Percentiles rank a stretch among this genome's conserved stretches.
phyloP scores from a whole-genome alignment of 495 filamentous ascomycete genomes.

The Penicillium pulvis region DNA sequence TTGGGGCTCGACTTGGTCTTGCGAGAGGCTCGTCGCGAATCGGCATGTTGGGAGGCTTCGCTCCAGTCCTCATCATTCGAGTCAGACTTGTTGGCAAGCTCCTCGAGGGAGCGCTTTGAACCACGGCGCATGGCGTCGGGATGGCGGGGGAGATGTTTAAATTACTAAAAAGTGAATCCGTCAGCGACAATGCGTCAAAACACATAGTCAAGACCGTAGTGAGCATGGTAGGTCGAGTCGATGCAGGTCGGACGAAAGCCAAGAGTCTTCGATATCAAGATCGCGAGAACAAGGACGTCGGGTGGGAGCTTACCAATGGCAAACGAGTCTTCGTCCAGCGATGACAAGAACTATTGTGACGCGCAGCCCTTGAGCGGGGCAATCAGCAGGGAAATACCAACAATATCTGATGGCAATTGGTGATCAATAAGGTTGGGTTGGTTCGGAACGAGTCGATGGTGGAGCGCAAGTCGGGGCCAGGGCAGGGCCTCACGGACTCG shows the following conservation, averaged over 20 bases:
- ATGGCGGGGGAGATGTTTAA: not conserved
- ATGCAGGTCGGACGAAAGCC: not conserved
- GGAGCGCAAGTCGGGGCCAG: constrained; percentile 25
- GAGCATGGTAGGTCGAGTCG: not conserved
- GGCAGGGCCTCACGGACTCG: constrained; percentile 25
- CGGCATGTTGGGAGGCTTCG: constrained; percentile 31
- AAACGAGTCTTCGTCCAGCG: constrained; percentile 18
- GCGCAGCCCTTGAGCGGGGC: not conserved
- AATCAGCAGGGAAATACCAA: not conserved
- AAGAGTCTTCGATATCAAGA: constrained; percentile 1
- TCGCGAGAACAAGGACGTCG: constrained; percentile 6
- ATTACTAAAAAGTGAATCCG: not conserved
- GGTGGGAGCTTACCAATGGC: constrained; percentile 18
- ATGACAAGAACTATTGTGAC: constrained; percentile 8
- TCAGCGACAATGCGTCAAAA: not conserved
- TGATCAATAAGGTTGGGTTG: constrained; percentile 17
- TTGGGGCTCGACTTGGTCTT: constrained; percentile 41
- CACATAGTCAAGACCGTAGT: not conserved
- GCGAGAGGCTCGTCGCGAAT: constrained; percentile 39
- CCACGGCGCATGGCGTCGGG: constrained; percentile 34
- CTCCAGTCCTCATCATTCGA: constrained; percentile 79
- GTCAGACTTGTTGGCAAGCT: constrained; percentile 81
- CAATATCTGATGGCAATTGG: constrained; percentile 22
- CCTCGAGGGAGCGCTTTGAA: constrained; percentile 70
- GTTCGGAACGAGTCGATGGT: constrained; percentile 24